Conservation (phyloP, 441 rosid genomes). For the Omphalea diandra region DNA sequence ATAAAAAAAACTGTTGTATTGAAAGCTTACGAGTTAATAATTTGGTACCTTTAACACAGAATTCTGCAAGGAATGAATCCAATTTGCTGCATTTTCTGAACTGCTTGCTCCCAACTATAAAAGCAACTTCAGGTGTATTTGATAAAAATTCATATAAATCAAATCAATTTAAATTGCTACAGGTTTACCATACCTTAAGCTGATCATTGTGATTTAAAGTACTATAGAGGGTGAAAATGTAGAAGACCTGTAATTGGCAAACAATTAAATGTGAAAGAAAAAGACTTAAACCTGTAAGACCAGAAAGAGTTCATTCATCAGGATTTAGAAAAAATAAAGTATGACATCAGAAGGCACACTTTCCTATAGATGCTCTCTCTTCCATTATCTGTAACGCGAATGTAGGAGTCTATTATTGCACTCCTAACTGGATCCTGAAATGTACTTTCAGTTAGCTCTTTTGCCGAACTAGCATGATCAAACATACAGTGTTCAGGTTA, state of each 20-base stretch:
- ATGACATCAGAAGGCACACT: slow-evolving; percentile 37
- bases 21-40: not conserved
- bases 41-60: slow-evolving; percentile 68
- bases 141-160: not conserved
- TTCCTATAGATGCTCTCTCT: slow-evolving; percentile 82
- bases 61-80: slow-evolving; percentile 73
- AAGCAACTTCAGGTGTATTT: not conserved
- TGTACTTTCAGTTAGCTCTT: slow-evolving; percentile 17
- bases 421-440: slow-evolving; percentile 75
- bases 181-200: slow-evolving; percentile 57
- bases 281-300: no score
- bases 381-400: slow-evolving; percentile 87
- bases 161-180: not conserved
- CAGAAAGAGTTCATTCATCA: not conserved
- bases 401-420: slow-evolving; percentile 63
- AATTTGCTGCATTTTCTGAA: slow-evolving; percentile 92
- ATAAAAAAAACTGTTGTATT: not conserved
- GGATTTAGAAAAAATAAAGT: not conserved
- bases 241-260: slow-evolving; percentile 62
- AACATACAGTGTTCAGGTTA: not conserved
- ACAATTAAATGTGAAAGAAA: slow-evolving; percentile 13
- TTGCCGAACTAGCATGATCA: not conserved
- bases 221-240: slow-evolving; percentile 74
- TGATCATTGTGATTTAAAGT: slow-evolving; percentile 70
- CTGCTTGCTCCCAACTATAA: slow-evolving; percentile 87